Conservation (phyloP, 2,329 filamentous ascomycete species). For the Fusarium oligoseptatum region DNA sequence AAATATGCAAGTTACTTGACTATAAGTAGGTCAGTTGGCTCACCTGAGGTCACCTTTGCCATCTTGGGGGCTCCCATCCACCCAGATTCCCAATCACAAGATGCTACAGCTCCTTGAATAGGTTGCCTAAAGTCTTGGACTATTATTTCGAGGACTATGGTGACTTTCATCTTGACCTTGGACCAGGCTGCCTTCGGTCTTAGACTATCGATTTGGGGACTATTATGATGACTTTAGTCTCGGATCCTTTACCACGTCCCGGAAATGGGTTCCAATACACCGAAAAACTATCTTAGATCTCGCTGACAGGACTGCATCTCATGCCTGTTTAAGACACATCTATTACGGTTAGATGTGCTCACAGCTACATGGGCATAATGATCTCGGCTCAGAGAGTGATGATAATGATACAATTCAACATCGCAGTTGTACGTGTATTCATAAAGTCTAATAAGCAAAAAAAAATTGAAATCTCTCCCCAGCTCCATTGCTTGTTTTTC, state of each 20-base stretch:
- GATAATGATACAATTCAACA: background rate
- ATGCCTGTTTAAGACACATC: no score
- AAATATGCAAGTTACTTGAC: rapidly evolving
- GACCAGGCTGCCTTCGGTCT: no score
- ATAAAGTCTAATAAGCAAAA: slow-evolving; percentile 22
- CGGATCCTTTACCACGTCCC: background rate
- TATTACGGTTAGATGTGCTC: no score
- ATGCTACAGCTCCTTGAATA: background rate
- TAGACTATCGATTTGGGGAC: no score
- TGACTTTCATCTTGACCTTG: background rate
- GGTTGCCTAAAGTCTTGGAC: background rate
- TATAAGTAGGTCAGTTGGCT: background rate
- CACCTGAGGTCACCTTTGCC: background rate
- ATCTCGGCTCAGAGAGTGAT: background rate
- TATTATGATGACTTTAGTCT: background rate
- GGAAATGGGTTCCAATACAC: background rate
- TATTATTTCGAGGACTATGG: background rate
- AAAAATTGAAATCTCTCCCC: slow-evolving; percentile 4
- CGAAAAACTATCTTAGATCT: background rate
- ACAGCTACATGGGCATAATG: background rate
- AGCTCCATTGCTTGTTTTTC: slow-evolving; percentile 15
- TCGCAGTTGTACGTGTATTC: slow-evolving; percentile 19
- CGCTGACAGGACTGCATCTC: background rate
- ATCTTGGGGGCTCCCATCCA: background rate
- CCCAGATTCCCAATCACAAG: background rate